phyloP scores from a whole-genome alignment of 805 yeast genomes.

The Schwanniomyces sp. region DNA sequence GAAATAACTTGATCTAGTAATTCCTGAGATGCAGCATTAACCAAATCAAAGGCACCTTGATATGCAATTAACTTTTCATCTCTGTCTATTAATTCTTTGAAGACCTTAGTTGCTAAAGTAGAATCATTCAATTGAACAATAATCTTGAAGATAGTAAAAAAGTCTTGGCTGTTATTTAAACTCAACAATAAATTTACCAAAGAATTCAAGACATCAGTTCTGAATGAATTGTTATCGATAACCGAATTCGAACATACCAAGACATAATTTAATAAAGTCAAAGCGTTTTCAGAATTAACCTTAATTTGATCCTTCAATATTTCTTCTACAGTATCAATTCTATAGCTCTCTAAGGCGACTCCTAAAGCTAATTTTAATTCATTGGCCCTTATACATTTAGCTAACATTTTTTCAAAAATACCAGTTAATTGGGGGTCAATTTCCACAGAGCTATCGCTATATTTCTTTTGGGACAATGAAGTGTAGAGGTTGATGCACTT shows the following conservation, averaged over 20 bases:
- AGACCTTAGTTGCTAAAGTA: constrained; percentile 64
- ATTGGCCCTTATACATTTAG: constrained; percentile 68
- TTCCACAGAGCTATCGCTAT: constrained; percentile 19
- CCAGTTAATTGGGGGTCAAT: constrained; percentile 63
- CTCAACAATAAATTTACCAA: constrained; percentile 61
- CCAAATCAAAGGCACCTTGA: constrained; percentile 95
- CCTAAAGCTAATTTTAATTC: constrained; percentile 86
- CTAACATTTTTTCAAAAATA: constrained; percentile 85
- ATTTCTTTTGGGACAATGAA: constrained; percentile 52
- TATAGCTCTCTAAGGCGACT: constrained; percentile 81
- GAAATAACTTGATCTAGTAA: constrained; percentile 60
- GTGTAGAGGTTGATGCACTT: constrained; percentile 88
- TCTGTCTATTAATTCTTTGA: constrained; percentile 58
- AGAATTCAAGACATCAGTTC: constrained; percentile 59
- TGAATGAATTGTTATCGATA: constrained; percentile 63
- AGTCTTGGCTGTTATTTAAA: constrained; percentile 64
- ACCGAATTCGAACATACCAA: constrained; percentile 71
- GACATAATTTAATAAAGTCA: constrained; percentile 67
- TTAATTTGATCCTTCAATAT: constrained; percentile 46
- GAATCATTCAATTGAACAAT: constrained; percentile 85
- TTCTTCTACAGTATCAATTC: constrained; percentile 74
- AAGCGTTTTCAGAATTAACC: constrained; percentile 50
- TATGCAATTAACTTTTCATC: constrained; percentile 62
- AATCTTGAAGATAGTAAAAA: constrained; percentile 79
- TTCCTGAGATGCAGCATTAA: constrained; percentile 88